Evolutionary conservation across 2,329 filamentous ascomycete genomes (phyloP).

Genomic region (Thermothelomyces thermophilus): DNA sequence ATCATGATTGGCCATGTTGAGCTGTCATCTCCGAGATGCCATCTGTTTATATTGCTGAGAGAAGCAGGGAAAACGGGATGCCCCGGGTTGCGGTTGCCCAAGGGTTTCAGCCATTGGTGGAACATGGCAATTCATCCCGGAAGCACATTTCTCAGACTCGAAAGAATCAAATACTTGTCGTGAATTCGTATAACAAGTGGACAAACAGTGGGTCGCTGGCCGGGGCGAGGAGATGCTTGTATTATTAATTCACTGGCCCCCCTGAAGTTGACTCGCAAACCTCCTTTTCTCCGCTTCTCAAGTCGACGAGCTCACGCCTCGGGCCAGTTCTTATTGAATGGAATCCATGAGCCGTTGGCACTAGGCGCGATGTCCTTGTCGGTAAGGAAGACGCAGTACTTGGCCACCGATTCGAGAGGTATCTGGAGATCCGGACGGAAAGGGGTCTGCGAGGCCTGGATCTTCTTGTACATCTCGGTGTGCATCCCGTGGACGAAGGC

Average conservation of each 20-base stretch:
- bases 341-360: conserved; percentile 30
- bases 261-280: background rate
- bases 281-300: no score
- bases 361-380: conserved; percentile 30
- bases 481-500: conserved; percentile 32
- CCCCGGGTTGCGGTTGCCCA: no score
- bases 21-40: no score
- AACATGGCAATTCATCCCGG: no score
- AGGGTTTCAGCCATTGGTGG: no score
- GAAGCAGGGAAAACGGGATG: no score
- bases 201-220: no score
- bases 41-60: no score
- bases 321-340: conserved; percentile 35
- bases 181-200: background rate
- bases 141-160: no score
- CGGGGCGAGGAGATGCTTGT: background rate
- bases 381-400: conserved; percentile 33
- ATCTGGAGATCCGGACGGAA: conserved; percentile 28
- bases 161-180: no score
- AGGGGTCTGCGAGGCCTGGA: conserved; percentile 26
- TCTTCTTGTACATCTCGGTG: conserved; percentile 28
- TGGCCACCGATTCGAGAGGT: conserved; percentile 33
- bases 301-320: conserved; percentile 21
- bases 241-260: background rate
- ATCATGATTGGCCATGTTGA: no score